Conservation (phyloP, 805 yeast species). For the Scheffersomyces ergatensis region DNA sequence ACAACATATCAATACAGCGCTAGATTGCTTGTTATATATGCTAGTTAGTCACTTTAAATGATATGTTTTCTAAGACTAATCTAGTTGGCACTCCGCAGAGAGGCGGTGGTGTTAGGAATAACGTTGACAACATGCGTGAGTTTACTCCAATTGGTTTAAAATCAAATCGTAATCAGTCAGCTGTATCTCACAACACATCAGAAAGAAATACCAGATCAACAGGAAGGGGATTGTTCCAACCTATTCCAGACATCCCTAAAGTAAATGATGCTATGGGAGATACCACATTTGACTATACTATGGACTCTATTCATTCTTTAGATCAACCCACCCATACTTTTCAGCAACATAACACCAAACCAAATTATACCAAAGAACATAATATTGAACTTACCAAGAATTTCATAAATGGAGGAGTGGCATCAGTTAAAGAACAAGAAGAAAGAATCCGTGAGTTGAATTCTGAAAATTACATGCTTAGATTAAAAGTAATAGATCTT, state of each 20-base stretch:
- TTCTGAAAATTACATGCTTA: constrained; percentile 9
- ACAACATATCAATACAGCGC: not conserved
- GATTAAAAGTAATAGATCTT: constrained; percentile 7
- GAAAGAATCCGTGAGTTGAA: constrained; percentile 8
- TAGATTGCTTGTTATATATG: not conserved
- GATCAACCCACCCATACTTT: not conserved
- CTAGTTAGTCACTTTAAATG: not conserved
- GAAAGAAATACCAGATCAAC: not conserved
- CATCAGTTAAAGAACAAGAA: constrained; percentile 7
- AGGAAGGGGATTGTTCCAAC: constrained; percentile 5
- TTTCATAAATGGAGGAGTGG: constrained; percentile 3
- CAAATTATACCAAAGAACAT: not conserved
- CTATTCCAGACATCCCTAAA: constrained; percentile 3
- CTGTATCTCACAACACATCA: not conserved
- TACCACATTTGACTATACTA: constrained; percentile 9
- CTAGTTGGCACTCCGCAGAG: constrained; percentile 13
- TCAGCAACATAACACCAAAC: not conserved
- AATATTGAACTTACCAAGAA: not conserved
- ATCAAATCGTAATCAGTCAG: not conserved
- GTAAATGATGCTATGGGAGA: constrained; percentile 5
- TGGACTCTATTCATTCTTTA: not conserved
- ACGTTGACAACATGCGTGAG: constrained; percentile 6
- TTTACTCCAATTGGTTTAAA: constrained; percentile 15
- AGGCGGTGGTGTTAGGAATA: not conserved
- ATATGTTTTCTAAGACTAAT: constrained; percentile 12